Conservation (phyloP, 495 filamentous ascomycete genomes). For the Tuber melanosporum region DNA sequence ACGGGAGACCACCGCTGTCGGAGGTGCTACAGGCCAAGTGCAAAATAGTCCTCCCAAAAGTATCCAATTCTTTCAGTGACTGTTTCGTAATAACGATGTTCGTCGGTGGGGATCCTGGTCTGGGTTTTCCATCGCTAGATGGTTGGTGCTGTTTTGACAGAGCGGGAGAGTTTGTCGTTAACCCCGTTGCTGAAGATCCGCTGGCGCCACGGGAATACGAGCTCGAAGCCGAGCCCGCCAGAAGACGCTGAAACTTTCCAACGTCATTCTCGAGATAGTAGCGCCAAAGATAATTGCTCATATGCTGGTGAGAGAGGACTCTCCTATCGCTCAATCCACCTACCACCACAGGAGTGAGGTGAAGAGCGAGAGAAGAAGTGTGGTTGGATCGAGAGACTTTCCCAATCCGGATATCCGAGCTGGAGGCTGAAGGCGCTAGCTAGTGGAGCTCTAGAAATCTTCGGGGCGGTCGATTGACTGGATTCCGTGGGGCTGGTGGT, state of each 20-base stretch:
- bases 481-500: not conserved
- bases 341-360: constrained; percentile 28
- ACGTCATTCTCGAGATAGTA: constrained; percentile 93
- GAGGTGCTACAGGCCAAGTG: constrained; percentile 67
- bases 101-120: constrained; percentile 3
- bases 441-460: constrained; percentile 6
- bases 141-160: constrained; percentile 19
- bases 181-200: constrained; percentile 36
- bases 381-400: constrained; percentile 29
- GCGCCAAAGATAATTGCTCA: constrained; percentile 95
- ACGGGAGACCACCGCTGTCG: constrained; percentile 53
- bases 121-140: constrained; percentile 36
- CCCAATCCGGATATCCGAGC: constrained; percentile 22
- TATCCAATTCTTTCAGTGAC: constrained; percentile 60
- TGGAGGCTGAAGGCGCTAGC: not conserved
- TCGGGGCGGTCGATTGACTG: not conserved
- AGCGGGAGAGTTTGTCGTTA: constrained; percentile 39
- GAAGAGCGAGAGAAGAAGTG: constrained; percentile 21
- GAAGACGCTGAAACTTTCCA: constrained; percentile 76
- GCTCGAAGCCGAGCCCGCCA: constrained; percentile 56
- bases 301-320: constrained; percentile 51
- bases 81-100: constrained; percentile 35
- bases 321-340: constrained; percentile 33
- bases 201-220: constrained; percentile 45
- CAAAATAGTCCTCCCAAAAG: constrained; percentile 82